Base-by-base conservation (phyloP, 192 early-diverging fungal species). In the Coemansia sp. region DNA sequence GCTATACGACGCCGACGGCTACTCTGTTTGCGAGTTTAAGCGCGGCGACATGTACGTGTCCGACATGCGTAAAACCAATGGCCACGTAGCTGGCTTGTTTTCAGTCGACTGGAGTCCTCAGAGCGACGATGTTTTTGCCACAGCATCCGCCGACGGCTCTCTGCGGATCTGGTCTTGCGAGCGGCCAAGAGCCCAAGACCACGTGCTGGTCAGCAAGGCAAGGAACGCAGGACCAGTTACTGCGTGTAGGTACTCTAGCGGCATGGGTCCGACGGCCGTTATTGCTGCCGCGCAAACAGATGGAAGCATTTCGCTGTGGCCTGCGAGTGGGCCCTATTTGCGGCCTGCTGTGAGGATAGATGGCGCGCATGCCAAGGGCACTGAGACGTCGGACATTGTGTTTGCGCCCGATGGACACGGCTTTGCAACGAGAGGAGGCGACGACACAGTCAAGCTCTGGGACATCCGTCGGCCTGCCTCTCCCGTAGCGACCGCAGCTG, bases 11-110 rank as follows among this genome's bases (percentile, higher is more conserved):
- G 86, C 89, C 3, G 91, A 93, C 70, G 97, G 97, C 0, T 57
- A 84, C n/a, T 73, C 87, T 39, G 62, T 94, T 40, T 77, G 79
- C 11, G 92, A 94, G 64, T 94, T 86, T 56, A 81, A 86, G 60
- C 96, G 96, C 64, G 97, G 97, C 29, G 97, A 98, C 71, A 92
- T 93, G 62, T 98, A 98, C 68, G 89, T 98, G 37, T 84, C 91
- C 11, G 97, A 98, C 68, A 82, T 93, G 78, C 85, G 94, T 17
- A 72, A 92, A 38, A 94, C 93, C 38, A 86, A 74, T 64, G 97
- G 97, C 9, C 97, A 98, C 69, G 87, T 93, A 3, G 87, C 91
- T 1, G 85, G 90, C 4, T 67, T 98, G 27, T 95, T 93, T 5
- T 70, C 86, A 20, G 88, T 87, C 22, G 83, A 87, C 47, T 97